Base-by-base conservation (phyloP, 805 yeast genomes). In the Isabelozyma rhagii region DNA sequence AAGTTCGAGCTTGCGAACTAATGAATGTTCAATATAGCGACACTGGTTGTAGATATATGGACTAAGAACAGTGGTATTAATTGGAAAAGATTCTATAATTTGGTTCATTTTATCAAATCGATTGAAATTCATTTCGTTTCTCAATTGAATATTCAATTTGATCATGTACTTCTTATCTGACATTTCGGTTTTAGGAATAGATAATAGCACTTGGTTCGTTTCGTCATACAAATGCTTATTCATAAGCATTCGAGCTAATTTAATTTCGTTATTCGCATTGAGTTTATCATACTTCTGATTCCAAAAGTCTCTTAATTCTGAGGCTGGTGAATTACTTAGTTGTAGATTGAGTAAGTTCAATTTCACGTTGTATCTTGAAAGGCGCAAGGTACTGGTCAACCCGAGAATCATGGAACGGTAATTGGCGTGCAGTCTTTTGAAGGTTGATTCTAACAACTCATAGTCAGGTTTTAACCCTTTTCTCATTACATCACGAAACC, bases 381-480 rank as follows among this genome's bases (percentile, higher is more conserved):
- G 18, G 5, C 44, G 44, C 41, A 39, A 15, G n/a, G 45, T 28
- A n/a, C 8, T 14, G 11, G 15, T 11, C n/a, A 27, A 8, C 9
- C 28, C 39, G 6, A n/a, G 18, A 7, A 43, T 43, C 8, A 28
- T 17, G n/a, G n/a, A 11, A 13, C 45, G 25, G 53, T 53, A 29
- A 47, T 53, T 48, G 15, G 50, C 34, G 40, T 63, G 62, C 56
- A 64, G 62, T 31, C 63, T 55, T 28, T 59, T 52, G 46, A 69
- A 66, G 0, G 77, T 69, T 39, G 59, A 64, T 43, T 64, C 64
- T 5, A 74, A 50, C n/a, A 71, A 46, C 13, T 48, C 47, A 43
- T 56, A 55, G 49, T 73, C 75, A 0, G 78, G 78, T 27, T 62
- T 55, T 7, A 73, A 63, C 0, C 77, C 77, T 46, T 57, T 60